phyloP scores from a whole-genome alignment of 768 basidiomycete species.

The Leccinum broughii region DNA sequence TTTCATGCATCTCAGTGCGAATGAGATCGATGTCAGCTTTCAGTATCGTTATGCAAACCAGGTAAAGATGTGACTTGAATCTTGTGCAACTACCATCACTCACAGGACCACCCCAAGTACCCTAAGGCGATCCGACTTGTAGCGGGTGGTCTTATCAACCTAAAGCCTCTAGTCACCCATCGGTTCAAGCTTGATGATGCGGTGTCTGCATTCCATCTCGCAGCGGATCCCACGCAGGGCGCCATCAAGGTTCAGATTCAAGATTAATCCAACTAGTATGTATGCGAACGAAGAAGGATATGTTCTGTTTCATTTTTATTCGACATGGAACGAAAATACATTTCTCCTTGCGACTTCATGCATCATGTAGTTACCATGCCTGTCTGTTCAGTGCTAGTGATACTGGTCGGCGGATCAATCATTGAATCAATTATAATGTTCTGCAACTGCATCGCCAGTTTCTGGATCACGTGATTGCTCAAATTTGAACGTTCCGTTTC shows the following conservation, averaged over 20 bases:
- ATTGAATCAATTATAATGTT: neutral
- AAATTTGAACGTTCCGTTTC: conserved; percentile 3
- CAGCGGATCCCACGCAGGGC: conserved; percentile 64
- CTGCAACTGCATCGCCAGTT: neutral
- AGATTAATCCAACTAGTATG: conserved; percentile 36
- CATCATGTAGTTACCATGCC: neutral
- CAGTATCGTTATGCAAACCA: conserved; percentile 72
- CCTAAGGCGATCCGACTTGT: conserved; percentile 83
- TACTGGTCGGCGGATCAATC: neutral
- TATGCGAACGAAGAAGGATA: neutral
- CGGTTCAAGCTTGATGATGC: conserved; percentile 72
- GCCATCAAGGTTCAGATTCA: conserved; percentile 70
- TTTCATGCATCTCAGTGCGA: conserved; percentile 71
- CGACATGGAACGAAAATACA: neutral
- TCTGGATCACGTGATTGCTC: conserved; percentile 24
- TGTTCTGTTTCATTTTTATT: neutral
- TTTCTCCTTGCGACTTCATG: neutral
- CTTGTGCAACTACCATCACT: neutral
- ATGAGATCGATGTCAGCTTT: conserved; percentile 68
- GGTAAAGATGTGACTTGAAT: conserved; percentile 25
- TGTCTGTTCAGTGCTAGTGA: neutral
- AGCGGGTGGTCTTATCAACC: conserved; percentile 67
- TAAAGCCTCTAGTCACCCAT: conserved; percentile 82
- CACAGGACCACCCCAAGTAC: conserved; percentile 45
- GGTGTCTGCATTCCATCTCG: conserved; percentile 75